phyloP scores from a whole-genome alignment of 164 flowering plant species.

The Piper betle region DNA sequence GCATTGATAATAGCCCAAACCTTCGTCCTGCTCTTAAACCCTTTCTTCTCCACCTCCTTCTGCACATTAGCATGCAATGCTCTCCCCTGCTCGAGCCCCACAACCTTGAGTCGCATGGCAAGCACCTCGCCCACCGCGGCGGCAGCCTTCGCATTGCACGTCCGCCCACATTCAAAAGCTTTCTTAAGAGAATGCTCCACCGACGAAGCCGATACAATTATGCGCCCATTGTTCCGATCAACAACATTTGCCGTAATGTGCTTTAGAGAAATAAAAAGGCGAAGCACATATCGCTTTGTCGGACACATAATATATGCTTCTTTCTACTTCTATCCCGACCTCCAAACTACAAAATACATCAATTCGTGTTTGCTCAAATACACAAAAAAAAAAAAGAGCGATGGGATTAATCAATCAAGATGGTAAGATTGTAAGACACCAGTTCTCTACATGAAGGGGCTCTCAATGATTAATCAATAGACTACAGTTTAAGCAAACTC shows the following conservation, averaged over 20 bases:
- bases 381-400: too few relatives aligned
- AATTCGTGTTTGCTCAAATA: too few relatives aligned
- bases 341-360: too few relatives aligned
- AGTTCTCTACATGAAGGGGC: too few relatives aligned
- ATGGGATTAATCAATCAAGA: too few relatives aligned
- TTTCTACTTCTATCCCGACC: too few relatives aligned
- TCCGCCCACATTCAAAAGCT: conserved; percentile 66
- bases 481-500: too few relatives aligned
- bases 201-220: conserved; percentile 76
- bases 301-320: conserved; percentile 1
- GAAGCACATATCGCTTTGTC: conserved; percentile 59
- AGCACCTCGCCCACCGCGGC: conserved; percentile 76
- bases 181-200: conserved; percentile 74
- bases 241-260: conserved; percentile 87
- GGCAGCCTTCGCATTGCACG: conserved; percentile 92
- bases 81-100: conserved; percentile 64
- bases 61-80: conserved; percentile 59
- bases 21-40: conserved; percentile 54
- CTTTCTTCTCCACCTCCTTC: conserved; percentile 79
- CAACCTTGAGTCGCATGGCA: conserved; percentile 88
- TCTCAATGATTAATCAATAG: too few relatives aligned
- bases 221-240: conserved; percentile 66
- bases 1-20: conserved; percentile 82
- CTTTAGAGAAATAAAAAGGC: conserved; percentile 72
- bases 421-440: too few relatives aligned